phyloP scores from a whole-genome alignment of 768 basidiomycete species.

The Cyathus striatus region DNA sequence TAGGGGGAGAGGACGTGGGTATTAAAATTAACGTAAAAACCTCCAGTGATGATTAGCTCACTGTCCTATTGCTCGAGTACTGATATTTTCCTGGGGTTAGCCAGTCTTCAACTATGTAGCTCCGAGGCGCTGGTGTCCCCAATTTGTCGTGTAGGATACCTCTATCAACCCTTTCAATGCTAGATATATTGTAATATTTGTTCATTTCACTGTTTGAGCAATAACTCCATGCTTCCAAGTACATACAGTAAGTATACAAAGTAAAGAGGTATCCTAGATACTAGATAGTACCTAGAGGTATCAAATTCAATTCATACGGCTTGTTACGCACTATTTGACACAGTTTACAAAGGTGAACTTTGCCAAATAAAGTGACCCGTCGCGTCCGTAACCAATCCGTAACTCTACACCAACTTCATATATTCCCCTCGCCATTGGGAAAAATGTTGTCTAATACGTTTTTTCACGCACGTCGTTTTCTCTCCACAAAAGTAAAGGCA shows the following conservation, averaged over 20 bases:
- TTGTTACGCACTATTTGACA: too few species aligned
- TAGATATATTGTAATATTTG: slow-evolving; percentile 3
- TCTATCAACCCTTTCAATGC: too few species aligned
- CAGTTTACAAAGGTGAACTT: too few species aligned
- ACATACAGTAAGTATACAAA: too few species aligned
- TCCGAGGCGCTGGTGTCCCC: too few species aligned
- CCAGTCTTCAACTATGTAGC: too few species aligned
- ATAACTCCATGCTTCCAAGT: too few species aligned
- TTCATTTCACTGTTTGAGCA: slow-evolving; percentile 4
- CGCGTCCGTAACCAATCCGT: background rate
- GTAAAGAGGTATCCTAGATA: too few species aligned
- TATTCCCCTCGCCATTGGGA: background rate
- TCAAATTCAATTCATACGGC: too few species aligned
- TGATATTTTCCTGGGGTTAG: too few species aligned
- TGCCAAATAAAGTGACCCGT: background rate
- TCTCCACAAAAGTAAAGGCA: slow-evolving; percentile 38
- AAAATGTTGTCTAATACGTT: slow-evolving; percentile 33
- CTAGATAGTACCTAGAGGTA: too few species aligned
- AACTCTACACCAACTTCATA: background rate
- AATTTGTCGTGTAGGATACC: too few species aligned
- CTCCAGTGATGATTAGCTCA: background rate
- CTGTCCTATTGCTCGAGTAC: slow-evolving; percentile 5
- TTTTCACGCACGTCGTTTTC: slow-evolving; percentile 29
- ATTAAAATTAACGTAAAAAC: slow-evolving; percentile 22
- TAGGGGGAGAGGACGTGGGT: slow-evolving; percentile 67